phyloP scores from a whole-genome alignment of 305 asterid species.

The Fraxinus nigra region DNA sequence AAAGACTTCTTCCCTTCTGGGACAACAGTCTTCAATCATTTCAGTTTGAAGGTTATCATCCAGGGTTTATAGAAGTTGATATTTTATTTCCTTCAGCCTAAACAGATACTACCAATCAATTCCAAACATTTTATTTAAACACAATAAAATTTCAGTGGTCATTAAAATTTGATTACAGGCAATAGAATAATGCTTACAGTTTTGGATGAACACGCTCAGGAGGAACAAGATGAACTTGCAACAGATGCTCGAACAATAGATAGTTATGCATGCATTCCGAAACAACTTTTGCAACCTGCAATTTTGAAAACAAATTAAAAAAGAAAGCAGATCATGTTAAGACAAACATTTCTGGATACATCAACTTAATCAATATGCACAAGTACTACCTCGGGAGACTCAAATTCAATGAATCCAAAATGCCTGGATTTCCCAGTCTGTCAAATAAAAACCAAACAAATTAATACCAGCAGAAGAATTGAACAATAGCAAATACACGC shows the following conservation, averaged over 20 bases:
- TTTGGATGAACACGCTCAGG: slow-evolving; percentile 71
- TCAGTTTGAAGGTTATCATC: background rate
- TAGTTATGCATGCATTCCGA: slow-evolving; percentile 86
- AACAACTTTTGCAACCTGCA: slow-evolving; percentile 86
- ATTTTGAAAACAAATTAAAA: background rate
- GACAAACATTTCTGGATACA: background rate
- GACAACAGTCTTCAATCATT: background rate
- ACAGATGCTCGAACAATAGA: slow-evolving; percentile 74
- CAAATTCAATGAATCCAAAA: slow-evolving; percentile 85
- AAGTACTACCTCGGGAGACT: slow-evolving; percentile 74
- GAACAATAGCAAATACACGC: background rate
- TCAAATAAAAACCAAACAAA: slow-evolving; percentile 17
- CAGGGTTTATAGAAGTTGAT: background rate
- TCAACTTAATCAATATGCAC: background rate
- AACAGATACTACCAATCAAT: background rate
- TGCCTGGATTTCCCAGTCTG: slow-evolving; percentile 94
- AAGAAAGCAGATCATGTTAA: background rate
- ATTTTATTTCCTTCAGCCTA: background rate
- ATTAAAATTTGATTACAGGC: background rate
- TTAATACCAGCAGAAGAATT: slow-evolving; percentile 16
- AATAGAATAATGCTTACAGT: slow-evolving; percentile 48
- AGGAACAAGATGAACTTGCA: slow-evolving; percentile 75
- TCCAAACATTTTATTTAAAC: background rate
- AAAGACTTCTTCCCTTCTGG: background rate
- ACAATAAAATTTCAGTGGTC: background rate